Conservation (phyloP, 257 asterid species). For the Prunella vulgaris region DNA sequence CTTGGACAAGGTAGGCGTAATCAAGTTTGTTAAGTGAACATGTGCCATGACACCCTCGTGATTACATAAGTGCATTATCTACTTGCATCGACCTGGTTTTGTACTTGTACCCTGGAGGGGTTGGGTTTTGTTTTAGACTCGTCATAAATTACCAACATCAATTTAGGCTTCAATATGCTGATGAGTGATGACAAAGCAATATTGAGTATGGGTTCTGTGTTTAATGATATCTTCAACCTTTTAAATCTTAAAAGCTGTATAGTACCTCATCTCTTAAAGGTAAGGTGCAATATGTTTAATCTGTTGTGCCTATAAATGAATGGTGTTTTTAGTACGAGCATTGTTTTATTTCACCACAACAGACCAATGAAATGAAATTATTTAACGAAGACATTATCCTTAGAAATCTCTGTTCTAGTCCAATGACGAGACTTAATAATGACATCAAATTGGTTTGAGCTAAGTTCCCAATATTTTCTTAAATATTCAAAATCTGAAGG, state of each 20-base stretch:
- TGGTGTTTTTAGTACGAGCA: conserved; percentile 14
- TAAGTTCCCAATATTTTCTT: not conserved
- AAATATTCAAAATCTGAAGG: conserved; percentile 16
- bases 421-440: not conserved
- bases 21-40: conserved; percentile 16
- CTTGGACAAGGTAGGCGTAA: conserved; percentile 78
- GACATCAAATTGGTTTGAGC: conserved; percentile 1
- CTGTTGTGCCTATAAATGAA: not conserved
- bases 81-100: not conserved
- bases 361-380: not conserved
- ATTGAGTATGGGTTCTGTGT: not conserved
- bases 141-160: not conserved
- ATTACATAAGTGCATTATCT: not conserved
- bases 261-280: not conserved
- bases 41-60: not conserved
- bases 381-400: not conserved
- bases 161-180: not conserved
- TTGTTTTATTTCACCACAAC: conserved; percentile 1
- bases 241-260: not conserved
- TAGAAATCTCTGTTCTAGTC: conserved; percentile 1
- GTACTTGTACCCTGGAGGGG: not conserved
- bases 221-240: conserved; percentile 9
- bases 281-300: not conserved
- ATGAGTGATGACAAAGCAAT: too few relatives aligned
- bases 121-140: not conserved